Evolutionary conservation across 2,329 filamentous ascomycete genomes (phyloP).

Genomic region (Colletotrichum orchidophilum): DNA sequence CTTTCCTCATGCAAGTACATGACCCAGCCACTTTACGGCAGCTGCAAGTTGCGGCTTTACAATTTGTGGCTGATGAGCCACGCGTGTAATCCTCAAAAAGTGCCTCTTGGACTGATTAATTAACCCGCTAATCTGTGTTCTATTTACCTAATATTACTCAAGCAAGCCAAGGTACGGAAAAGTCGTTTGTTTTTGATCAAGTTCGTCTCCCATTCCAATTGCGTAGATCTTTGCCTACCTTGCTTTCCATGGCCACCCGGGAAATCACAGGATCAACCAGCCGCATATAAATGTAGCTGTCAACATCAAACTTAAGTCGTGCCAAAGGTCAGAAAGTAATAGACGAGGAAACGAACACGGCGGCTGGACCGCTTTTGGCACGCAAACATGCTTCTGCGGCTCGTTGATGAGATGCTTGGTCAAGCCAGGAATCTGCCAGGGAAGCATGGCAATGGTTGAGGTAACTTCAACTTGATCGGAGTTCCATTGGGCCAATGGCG

Average conservation of each 20-base stretch:
- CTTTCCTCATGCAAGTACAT: background rate
- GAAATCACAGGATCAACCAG: background rate
- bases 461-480: background rate
- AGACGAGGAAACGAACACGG: constrained; percentile 20
- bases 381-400: constrained; percentile 5
- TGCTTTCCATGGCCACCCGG: background rate
- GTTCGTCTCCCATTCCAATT: background rate
- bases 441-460: background rate
- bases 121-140: no score
- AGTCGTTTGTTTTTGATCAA: background rate
- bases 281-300: background rate
- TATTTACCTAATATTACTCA: no score
- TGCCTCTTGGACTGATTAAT: background rate
- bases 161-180: no score
- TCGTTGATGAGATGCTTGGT: constrained; percentile 3
- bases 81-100: constrained; percentile 1
- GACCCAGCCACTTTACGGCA: background rate
- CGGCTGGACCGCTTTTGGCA: constrained; percentile 5
- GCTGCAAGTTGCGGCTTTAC: background rate
- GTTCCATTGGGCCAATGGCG: background rate
- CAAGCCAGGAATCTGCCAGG: constrained; percentile 19
- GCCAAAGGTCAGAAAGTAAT: background rate
- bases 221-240: background rate
- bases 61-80: constrained; percentile 16
- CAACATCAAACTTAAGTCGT: constrained; percentile 14